A percentile compares a stretch with the other conserved stretches of the same genome.
These are phyloP conservation scores for Lachnum nothofagi DNA, from an alignment of 2,329 filamentous ascomycete genomes.

Conservation along the genomic window DNA sequence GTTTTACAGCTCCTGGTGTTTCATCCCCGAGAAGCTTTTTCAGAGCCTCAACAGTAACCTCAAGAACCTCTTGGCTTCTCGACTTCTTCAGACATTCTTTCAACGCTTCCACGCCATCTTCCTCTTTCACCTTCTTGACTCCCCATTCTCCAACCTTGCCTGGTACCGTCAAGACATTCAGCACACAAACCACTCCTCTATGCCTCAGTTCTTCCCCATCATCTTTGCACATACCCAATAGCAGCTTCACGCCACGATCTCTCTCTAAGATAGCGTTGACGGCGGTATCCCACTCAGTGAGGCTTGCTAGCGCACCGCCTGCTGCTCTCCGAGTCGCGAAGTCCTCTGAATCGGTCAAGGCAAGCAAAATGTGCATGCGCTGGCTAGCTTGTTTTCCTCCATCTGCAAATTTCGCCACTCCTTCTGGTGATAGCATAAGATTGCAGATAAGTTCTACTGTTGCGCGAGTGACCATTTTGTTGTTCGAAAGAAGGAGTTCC, in stretches of 20 bases:
- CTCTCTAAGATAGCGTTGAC: slow-evolving; percentile 66
- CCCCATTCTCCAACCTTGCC: slow-evolving; percentile 60
- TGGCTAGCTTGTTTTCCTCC: slow-evolving; percentile 62
- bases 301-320: slow-evolving; percentile 78
- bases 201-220: slow-evolving; percentile 63
- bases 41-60: slow-evolving; percentile 65
- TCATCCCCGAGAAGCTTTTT: slow-evolving; percentile 42
- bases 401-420: slow-evolving; percentile 65
- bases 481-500: slow-evolving; percentile 73
- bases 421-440: slow-evolving; percentile 65
- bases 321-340: slow-evolving; percentile 73
- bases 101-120: slow-evolving; percentile 61
- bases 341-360: slow-evolving; percentile 82
- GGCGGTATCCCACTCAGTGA: slow-evolving; percentile 73
- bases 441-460: slow-evolving; percentile 90
- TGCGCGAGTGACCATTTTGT: slow-evolving; percentile 72
- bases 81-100: slow-evolving; percentile 66
- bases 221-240: slow-evolving; percentile 77
- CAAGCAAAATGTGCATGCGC: slow-evolving; percentile 76
- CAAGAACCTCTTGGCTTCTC: slow-evolving; percentile 63
- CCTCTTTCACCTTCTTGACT: slow-evolving; percentile 54
- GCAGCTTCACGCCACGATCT: slow-evolving; percentile 66
- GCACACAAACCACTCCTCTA: slow-evolving; percentile 69
- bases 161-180: slow-evolving; percentile 65
- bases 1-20: slow-evolving; percentile 9